These are phyloP conservation scores for Cyanidiococcus yangmingshanensis DNA, from an alignment of 23 red algal genomes.

Conservation along the genomic window DNA sequence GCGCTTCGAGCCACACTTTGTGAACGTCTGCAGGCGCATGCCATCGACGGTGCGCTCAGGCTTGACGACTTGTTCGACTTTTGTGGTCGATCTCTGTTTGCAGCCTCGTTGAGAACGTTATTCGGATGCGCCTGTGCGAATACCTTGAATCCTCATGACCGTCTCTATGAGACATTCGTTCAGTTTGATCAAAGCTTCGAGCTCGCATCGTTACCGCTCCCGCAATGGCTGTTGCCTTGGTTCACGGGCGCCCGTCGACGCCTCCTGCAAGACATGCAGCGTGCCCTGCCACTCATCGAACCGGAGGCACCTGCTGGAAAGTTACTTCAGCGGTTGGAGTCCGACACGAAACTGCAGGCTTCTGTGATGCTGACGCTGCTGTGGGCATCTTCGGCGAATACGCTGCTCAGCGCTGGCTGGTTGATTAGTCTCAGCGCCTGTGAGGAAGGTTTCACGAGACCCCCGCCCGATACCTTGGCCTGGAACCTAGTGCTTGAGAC, in stretches of 20 bases:
- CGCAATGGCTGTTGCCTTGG: constrained; percentile 20
- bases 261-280: constrained; percentile 7
- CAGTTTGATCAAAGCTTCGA: constrained; percentile 30
- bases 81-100: neutral
- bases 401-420: constrained; percentile 9
- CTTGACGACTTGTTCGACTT: constrained; percentile 7
- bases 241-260: constrained; percentile 15
- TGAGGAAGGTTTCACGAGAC: neutral
- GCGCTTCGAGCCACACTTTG: neutral
- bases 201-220: constrained; percentile 16
- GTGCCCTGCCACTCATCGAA: neutral
- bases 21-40: neutral
- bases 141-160: neutral
- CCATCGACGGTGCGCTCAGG: neutral
- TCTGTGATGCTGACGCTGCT: constrained; percentile 20
- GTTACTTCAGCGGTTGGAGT: neutral
- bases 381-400: constrained; percentile 29
- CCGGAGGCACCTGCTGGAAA: neutral
- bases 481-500: constrained; percentile 20
- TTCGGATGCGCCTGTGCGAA: constrained; percentile 19
- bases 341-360: neutral
- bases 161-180: constrained; percentile 8
- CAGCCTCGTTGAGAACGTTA: constrained; percentile 7
- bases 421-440: constrained; percentile 3
- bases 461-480: neutral